phyloP scores from a whole-genome alignment of 805 yeast genomes.

The Cyberlindnera euphorbiiphila region DNA sequence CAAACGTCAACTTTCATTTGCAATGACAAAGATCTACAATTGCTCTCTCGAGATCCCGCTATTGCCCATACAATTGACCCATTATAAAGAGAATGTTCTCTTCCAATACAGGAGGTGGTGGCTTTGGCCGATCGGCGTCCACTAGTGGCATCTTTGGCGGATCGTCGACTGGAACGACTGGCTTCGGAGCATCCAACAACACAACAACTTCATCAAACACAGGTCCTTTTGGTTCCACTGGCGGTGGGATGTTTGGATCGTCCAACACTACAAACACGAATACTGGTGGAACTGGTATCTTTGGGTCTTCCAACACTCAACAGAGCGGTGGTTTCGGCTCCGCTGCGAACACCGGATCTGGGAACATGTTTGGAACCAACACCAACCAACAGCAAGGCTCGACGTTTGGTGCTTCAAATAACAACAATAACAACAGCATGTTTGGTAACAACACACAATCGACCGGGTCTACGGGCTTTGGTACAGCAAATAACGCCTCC shows the following conservation, averaged over 20 bases:
- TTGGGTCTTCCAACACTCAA: slow-evolving; percentile 29
- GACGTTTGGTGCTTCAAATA: slow-evolving; percentile 7
- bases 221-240: slow-evolving; percentile 8
- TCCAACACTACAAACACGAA: slow-evolving; percentile 12
- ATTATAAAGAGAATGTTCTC: too few species aligned
- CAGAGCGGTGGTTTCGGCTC: too few species aligned
- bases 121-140: slow-evolving; percentile 24
- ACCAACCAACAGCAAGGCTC: slow-evolving; percentile 13
- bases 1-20: neutral
- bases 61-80: too few species aligned
- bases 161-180: slow-evolving; percentile 11
- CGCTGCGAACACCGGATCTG: slow-evolving; percentile 2
- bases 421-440: too few species aligned
- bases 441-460: too few species aligned
- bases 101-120: slow-evolving; percentile 14
- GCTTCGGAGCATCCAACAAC: slow-evolving; percentile 13
- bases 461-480: too few species aligned
- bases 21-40: neutral
- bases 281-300: slow-evolving; percentile 23
- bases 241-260: slow-evolving; percentile 11
- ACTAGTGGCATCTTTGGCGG: slow-evolving; percentile 26
- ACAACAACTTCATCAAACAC: slow-evolving; percentile 6
- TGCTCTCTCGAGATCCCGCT: neutral
- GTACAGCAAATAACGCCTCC: too few species aligned
- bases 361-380: slow-evolving; percentile 11